Evolutionary conservation across 2,329 filamentous ascomycete species (phyloP), one percentile per base, ranked within the genome.

Genomic region (Calonectria pseudoreteaudii): DNA sequence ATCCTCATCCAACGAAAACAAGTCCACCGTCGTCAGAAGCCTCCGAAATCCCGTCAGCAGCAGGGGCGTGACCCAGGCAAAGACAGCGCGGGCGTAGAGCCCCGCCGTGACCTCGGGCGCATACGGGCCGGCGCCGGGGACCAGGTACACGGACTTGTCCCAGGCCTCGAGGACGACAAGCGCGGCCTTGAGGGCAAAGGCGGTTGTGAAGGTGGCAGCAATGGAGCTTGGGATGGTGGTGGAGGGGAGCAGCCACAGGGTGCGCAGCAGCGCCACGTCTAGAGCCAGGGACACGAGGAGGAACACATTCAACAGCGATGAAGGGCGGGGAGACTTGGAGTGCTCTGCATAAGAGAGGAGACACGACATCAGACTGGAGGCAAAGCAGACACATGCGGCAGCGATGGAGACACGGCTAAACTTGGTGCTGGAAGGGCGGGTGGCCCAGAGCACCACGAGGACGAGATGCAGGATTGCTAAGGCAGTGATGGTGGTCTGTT

Each of bases 11-110:
- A 87, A 78, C 4, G 78, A 75, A 47, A 83, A 84, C 28, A 86
- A 70, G 70, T 86, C 83, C 34, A 79, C 76, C 8, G 83, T 82
- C 53, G 74, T 80, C 20, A 87, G 76, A 53, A 86, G 75, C 28
- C 79, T 79, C 28, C 76, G 77, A 44, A 84, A 87, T 1, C 86
- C 86, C 14, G 75, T 82, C 60, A 76, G 67, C 75, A 87, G 79
- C 26, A 87, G 78, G 9, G 81, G 79, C 44, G 83, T 84, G 47
- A 86, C 75, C 86, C 85, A 87, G 74, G 82, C 82, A 69, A 86
- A 84, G 44, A 86, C 78, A 26, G 81, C 82, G 14, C 82, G 82
- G 70, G 80, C 83, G 49, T 86, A 85, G 10, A 86, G 76, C 18
- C 86, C 85, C 71, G 84, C 84, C 34, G 83, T 83, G 47, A 77